Base-by-base conservation (phyloP, 495 filamentous ascomycete genomes). In the Hypoxylon perforatum region DNA sequence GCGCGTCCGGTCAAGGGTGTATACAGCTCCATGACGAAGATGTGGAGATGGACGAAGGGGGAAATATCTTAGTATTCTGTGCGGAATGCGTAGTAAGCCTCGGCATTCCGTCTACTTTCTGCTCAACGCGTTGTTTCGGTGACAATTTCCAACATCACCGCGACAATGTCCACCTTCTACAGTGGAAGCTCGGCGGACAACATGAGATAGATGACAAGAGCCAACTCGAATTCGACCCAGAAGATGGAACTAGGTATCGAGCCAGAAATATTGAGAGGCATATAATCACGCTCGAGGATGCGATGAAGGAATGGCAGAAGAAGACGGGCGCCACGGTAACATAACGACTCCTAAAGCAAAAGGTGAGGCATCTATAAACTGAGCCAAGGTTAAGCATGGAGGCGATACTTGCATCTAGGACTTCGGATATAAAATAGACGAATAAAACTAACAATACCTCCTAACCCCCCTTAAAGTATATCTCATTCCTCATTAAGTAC, bases 141-240 rank as follows among this genome's bases (percentile, higher is more conserved):
- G 50, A 50, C 42, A 74, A 81, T 65, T 80, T 82, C 51, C 74
- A 74, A 39, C 63, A 48, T 0, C 81, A 84, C 55, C 78, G 79
- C 17, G 76, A 79, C 36, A 53, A 55, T 3, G 69, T 78, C 21
- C 81, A 84, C 68, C 39, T 81, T 38, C 74, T 71, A 4, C 58
- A 51, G 48, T 70, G 79, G 15, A 64, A 65, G 47, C 68, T 22
- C 42, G 49, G 56, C 42, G 49, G 56, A 2, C 65, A 63, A 5
- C 47, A 70, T 4, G 62, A 63, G 4, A 61, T 71, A 1, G 55
- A 67, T 11, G 73, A 78, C 48, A 61, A 67, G 42, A 69, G 67
- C 15, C 65, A 73, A 54, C 63, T 78, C 12, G 67, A 73, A 53
- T 74, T 74, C 19, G 53, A 71, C 12, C 42, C 45, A 3, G 69